Base-by-base conservation (phyloP, 805 yeast species). In the Starmera dryadoides region DNA sequence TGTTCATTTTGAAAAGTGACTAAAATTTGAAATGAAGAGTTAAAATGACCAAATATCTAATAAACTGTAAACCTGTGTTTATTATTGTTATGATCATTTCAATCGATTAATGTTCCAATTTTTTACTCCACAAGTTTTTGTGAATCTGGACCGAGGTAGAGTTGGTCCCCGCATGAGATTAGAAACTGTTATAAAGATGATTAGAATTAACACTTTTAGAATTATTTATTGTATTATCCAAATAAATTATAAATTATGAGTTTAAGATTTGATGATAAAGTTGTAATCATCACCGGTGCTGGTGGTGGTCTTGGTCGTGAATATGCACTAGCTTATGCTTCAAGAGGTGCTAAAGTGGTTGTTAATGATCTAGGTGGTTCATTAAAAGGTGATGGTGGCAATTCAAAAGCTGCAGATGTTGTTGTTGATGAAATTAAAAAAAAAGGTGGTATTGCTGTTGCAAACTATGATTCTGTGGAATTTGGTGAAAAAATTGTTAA, bases 281-380 rank as follows among this genome's bases (percentile, higher is more conserved):
- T 91, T 33, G 97, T 91, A 26, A 79, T 91, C 42, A 79, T 91
- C 58, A 91, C 97, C 36, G 98, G 98, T 26, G 93, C 97, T 35
- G 98, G 98, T 47, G 98, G 97, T 50, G 98, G 98, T 16, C 73
- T 91, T 34, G 98, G 98, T 19, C 84, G 74, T 53, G 79, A 79
- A 36, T 91, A 91, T 62, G 95, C 96, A 5, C 65, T 87, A 25
- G 87, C 83, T 50, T 91, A 73, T 63, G 98, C 95, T 33, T 68
- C 78, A 42, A 73, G 95, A 49, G 98, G 98, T 28, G 98, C 97
- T 44, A 81, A 82, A 52, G 96, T 91, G 29, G 96, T 91, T 20
- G 96, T 91, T 25, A 91, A 91, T 59, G 98, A 91, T 63, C 71
- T 91, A 44, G 96, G 97, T 41, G 94, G 95, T 23, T 69, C 89